Evolutionary conservation across 768 basidiomycete genomes (phyloP).

Genomic region (Hemileccinum impolitum): DNA sequence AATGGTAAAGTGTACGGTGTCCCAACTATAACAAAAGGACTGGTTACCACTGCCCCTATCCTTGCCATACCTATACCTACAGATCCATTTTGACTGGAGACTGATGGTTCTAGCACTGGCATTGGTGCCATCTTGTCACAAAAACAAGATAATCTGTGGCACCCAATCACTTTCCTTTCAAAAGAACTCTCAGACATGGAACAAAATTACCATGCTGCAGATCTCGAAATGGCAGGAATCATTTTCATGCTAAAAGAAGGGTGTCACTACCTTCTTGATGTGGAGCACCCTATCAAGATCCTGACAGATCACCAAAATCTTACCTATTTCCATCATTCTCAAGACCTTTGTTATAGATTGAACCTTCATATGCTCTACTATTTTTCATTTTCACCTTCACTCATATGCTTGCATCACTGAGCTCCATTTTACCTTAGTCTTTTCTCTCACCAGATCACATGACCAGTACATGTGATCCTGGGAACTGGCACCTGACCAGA

Average conservation of each 20-base stretch:
- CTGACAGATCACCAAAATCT: too few species aligned
- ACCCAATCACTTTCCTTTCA: not conserved
- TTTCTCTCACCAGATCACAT: too few species aligned
- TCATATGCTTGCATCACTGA: too few species aligned
- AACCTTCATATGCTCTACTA: too few species aligned
- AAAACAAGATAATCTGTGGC: not conserved
- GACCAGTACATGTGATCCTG: too few species aligned
- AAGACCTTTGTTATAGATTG: too few species aligned
- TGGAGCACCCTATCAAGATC: too few species aligned
- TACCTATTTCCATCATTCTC: not conserved
- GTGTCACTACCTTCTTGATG: not conserved
- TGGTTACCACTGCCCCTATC: not conserved
- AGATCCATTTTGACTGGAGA: not conserved
- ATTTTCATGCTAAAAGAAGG: not conserved
- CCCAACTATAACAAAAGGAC: too few species aligned
- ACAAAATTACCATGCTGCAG: not conserved
- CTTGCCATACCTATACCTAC: not conserved
- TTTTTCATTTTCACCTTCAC: too few species aligned
- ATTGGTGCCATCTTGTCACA: not conserved
- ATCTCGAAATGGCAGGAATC: not conserved
- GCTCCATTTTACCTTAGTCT: too few species aligned
- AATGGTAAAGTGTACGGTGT: too few species aligned
- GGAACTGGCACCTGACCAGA: too few species aligned
- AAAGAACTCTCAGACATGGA: not conserved
- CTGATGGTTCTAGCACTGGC: not conserved